Evolutionary conservation across 495 filamentous ascomycete species (phyloP).

Genomic region (Xeromyces bisporus): DNA sequence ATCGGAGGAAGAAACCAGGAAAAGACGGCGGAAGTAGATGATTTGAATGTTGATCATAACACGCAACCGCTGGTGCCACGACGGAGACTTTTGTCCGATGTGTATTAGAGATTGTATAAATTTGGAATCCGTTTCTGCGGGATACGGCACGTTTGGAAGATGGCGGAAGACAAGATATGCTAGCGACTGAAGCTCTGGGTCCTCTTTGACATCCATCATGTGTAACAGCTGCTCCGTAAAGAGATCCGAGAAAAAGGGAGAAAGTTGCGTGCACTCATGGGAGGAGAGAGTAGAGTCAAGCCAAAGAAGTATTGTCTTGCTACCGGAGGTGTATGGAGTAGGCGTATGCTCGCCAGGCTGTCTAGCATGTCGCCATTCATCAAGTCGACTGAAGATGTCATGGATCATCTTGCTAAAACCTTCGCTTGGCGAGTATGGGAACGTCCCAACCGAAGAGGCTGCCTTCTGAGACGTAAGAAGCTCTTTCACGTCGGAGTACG

Average conservation of each 20-base stretch:
- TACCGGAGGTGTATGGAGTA: conserved; percentile 85
- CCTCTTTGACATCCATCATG: conserved; percentile 99
- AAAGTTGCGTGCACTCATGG: conserved; percentile 80
- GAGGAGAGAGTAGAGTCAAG: conserved; percentile 80
- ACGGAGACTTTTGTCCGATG: conserved; percentile 67
- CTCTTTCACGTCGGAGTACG: conserved; percentile 56
- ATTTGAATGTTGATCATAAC: conserved; percentile 98
- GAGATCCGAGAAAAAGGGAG: conserved; percentile 75
- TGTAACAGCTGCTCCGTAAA: conserved; percentile 86
- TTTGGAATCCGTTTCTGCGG: conserved; percentile 59
- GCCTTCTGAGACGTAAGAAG: conserved; percentile 65
- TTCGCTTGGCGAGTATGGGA: conserved; percentile 58
- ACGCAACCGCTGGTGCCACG: conserved; percentile 96
- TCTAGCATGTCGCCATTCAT: conserved; percentile 73
- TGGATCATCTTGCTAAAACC: conserved; percentile 58
- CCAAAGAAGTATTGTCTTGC: conserved; percentile 93
- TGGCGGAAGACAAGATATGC: conserved; percentile 97
- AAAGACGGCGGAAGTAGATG: conserved; percentile 93
- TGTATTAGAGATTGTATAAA: conserved; percentile 78
- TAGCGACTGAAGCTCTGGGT: conserved; percentile 83
- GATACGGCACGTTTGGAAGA: conserved; percentile 88
- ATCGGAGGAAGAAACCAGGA: conserved; percentile 64
- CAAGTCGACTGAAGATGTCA: conserved; percentile 63
- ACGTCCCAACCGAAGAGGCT: conserved; percentile 67
- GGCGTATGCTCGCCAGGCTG: conserved; percentile 81